Evolutionary conservation across 805 yeast genomes (phyloP).

Genomic region (Candida golubevii): DNA sequence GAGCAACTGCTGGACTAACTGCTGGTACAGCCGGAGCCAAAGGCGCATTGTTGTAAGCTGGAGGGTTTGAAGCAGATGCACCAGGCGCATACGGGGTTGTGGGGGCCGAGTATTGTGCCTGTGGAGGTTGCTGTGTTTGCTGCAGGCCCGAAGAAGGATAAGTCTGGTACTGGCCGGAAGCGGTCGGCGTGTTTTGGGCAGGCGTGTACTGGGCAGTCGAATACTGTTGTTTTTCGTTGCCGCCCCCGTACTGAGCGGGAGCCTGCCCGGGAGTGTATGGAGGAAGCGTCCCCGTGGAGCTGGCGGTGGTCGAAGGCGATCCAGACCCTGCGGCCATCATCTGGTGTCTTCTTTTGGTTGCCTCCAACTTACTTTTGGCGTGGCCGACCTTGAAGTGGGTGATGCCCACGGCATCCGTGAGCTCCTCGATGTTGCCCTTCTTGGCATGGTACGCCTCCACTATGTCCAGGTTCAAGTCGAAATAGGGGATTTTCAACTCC

Average conservation of each 20-base stretch:
- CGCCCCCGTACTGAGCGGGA: slow-evolving; percentile 14
- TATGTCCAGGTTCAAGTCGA: slow-evolving; percentile 80
- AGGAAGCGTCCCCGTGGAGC: slow-evolving; percentile 25
- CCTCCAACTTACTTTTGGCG: slow-evolving; percentile 78
- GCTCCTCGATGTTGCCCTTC: slow-evolving; percentile 89
- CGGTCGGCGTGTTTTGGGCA: slow-evolving; percentile 1
- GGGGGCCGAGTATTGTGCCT: slow-evolving; percentile 23
- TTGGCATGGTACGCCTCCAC: slow-evolving; percentile 73
- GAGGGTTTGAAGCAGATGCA: slow-evolving; percentile 13
- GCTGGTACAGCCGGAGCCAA: slow-evolving; percentile 14
- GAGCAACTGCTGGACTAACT: slow-evolving; percentile 32
- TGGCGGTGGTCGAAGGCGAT: slow-evolving; percentile 21
- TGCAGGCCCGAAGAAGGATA: slow-evolving; percentile 14
- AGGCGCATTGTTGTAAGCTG: slow-evolving; percentile 13
- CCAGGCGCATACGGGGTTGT: slow-evolving; percentile 11
- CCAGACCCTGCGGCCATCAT: slow-evolving; percentile 29
- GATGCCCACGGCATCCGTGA: slow-evolving; percentile 82
- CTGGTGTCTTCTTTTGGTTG: slow-evolving; percentile 73
- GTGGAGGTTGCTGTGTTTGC: slow-evolving; percentile 21
- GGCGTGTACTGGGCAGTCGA: background rate
- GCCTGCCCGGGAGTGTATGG: slow-evolving; percentile 34
- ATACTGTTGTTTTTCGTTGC: slow-evolving; percentile 13
- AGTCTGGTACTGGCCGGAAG: slow-evolving; percentile 11
- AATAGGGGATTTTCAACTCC: slow-evolving; percentile 95
- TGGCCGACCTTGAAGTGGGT: slow-evolving; percentile 89